Base-by-base conservation (phyloP, 306 rosid genomes). In the Bauhinia variegata region DNA sequence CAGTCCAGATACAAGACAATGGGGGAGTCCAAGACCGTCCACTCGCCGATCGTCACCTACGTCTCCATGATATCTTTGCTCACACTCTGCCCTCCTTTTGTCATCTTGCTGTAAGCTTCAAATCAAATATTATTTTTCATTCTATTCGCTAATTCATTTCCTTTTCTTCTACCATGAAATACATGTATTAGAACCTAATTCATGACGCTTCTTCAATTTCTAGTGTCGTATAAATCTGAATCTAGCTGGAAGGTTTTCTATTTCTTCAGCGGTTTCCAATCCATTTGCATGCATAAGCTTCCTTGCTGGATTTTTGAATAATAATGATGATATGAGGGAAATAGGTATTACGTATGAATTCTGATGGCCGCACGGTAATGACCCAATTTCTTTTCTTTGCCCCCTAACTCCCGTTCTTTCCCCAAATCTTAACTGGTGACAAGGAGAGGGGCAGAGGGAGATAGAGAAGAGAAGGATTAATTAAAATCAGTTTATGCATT, bases 61-160 rank as follows among this genome's bases (percentile, higher is more conserved):
- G 73, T 46, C 43, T 93, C 99, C 66, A 74, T 93, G 92, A 33
- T 93, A 1, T 88, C 95, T 4, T 86, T 93, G 1, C 96, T 93
- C 75, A 51, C 87, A 10, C 88, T 88, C 4, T 86, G 96, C 55
- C 99, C 99, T 51, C 99, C 99, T 0, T 93, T 93, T 56, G 99
- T 93, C 3, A 83, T 87, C 33, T 80, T 89, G 33, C 83, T 93
- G 98, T 93, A 48, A 74, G 86, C 30, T 23, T 53, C 51, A 2
- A 17, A 5, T 52, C 12, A 15, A 17, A 13, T 16, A 28, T 14
- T 3, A 4, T 17, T n/a, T 7, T 10, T 47, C 14, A 53, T 0
- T 11, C 16, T 48, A 1, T 8, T 15, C 12, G 12, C 4, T 9
- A 11, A 3, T 9, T 8, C 11, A 41, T 9, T 36, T 13, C 12